Percentiles rank a stretch among this genome's conserved stretches.
These are phyloP conservation scores for Raphanus raphanistrum DNA, from an alignment of 345 rosid genomes.

Conservation along the genomic window DNA sequence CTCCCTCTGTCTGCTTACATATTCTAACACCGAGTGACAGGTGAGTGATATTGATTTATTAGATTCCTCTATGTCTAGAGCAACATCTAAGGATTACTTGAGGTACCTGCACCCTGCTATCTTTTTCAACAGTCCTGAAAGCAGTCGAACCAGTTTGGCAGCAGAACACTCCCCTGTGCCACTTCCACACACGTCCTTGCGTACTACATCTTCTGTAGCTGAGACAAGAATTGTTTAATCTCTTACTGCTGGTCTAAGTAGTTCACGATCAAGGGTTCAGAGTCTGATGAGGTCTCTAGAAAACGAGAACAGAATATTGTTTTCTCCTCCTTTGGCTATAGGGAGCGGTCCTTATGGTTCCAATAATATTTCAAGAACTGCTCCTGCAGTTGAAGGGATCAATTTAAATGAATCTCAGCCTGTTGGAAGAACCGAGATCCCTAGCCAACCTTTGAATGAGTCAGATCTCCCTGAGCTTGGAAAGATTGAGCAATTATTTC, in stretches of 20 bases:
- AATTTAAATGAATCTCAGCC: constrained; percentile 59
- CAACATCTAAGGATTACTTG: constrained; percentile 67
- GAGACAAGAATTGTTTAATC: too few species aligned
- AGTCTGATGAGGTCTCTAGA: constrained; percentile 37
- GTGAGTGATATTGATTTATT: constrained; percentile 82
- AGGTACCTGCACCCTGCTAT: constrained; percentile 71
- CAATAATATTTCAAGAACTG: too few species aligned
- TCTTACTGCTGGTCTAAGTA: constrained; percentile 29
- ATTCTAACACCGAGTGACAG: constrained; percentile 58
- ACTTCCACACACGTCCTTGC: constrained; percentile 49
- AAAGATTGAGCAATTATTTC: constrained; percentile 52
- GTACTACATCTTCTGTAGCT: constrained; percentile 44
- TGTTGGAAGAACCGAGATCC: constrained; percentile 37
- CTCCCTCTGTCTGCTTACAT: constrained; percentile 37
- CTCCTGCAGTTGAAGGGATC: constrained; percentile 46
- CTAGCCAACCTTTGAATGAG: constrained; percentile 33
- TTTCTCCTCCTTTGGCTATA: constrained; percentile 26
- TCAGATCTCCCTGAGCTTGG: constrained; percentile 43
- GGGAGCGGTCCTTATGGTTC: too few species aligned
- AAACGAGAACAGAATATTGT: constrained; percentile 35
- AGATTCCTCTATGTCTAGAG: constrained; percentile 68
- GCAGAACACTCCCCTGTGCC: constrained; percentile 58
- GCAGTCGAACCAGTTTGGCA: constrained; percentile 44
- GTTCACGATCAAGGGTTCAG: constrained; percentile 44
- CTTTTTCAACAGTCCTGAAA: constrained; percentile 51